Percentiles rank a stretch among this genome's conserved stretches.
These are phyloP conservation scores for Entomortierella parvispora DNA, from an alignment of 192 early-diverging fungal species.

Conservation along the genomic window DNA sequence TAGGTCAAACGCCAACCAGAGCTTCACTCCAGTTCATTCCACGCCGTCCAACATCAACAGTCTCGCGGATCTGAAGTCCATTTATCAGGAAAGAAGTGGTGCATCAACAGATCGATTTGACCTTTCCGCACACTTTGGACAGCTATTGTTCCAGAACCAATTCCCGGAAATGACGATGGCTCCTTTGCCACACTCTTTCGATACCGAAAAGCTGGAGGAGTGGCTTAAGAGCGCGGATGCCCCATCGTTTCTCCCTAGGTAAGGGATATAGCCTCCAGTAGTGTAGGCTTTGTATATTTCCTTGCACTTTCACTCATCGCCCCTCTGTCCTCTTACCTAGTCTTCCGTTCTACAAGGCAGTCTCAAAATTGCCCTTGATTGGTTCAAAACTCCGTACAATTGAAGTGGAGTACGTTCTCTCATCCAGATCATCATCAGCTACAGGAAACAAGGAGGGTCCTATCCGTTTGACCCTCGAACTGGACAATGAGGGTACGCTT, in stretches of 20 bases:
- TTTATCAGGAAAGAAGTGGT: not conserved
- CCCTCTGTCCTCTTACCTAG: conserved; percentile 3
- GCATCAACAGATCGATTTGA: conserved; percentile 9
- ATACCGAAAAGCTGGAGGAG: conserved; percentile 13
- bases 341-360: conserved; percentile 37
- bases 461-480: conserved; percentile 15
- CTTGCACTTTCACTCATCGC: no score
- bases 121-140: conserved; percentile 26
- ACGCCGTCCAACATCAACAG: conserved; percentile 8
- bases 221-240: conserved; percentile 22
- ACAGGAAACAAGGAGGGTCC: not conserved
- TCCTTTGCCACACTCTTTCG: conserved; percentile 17
- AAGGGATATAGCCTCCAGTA: no score
- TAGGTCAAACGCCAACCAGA: not conserved
- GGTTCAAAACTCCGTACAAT: conserved; percentile 23
- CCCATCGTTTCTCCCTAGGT: conserved; percentile 33
- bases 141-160: conserved; percentile 28
- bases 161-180: conserved; percentile 1
- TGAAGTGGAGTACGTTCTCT: conserved; percentile 33
- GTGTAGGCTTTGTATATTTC: not conserved
- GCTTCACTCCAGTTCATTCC: conserved; percentile 16
- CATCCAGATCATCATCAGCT: not conserved
- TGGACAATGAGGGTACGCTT: conserved; percentile 28
- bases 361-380: conserved; percentile 17
- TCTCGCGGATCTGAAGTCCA: conserved; percentile 5